Percentiles rank a stretch among this genome's conserved stretches.
These are phyloP conservation scores for Lolium multiflorum DNA, from an alignment of 176 grass and related monocot genomes.

Conservation along the genomic window DNA sequence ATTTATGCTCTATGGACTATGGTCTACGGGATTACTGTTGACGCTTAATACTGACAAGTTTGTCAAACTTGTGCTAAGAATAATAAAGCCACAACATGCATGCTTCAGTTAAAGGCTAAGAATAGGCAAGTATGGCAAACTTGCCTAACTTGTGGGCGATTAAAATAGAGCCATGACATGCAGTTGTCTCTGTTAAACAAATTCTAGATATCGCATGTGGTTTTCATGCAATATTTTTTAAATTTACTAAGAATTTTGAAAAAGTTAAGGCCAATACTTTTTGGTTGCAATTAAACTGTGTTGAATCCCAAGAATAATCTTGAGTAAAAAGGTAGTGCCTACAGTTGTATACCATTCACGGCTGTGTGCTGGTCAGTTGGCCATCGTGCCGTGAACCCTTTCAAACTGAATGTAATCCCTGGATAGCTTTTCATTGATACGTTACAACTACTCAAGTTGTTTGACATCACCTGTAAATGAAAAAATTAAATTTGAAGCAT, in stretches of 20 bases:
- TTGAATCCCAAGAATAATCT: not conserved
- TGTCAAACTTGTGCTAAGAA: no score
- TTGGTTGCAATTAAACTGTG: constrained; percentile 2
- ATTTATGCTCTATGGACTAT: not conserved
- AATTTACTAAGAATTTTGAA: not conserved
- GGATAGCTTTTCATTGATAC: not conserved
- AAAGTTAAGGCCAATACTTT: not conserved
- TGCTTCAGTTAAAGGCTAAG: no score
- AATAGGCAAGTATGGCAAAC: not conserved
- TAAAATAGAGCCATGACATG: not conserved
- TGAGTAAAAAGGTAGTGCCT: not conserved
- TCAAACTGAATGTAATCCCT: not conserved
- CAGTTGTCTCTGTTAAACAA: not conserved
- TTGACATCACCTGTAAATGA: constrained; percentile 2
- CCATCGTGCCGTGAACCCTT: not conserved
- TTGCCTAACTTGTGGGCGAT: not conserved
- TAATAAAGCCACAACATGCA: no score
- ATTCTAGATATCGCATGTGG: constrained; percentile 12
- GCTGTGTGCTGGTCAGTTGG: not conserved
- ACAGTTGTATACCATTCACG: not conserved
- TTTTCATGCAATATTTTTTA: not conserved
- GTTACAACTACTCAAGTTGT: constrained; percentile 13
- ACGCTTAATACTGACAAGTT: not conserved
- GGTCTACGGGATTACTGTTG: not conserved
- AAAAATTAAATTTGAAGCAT: not conserved